These are phyloP conservation scores for Ilex asprella DNA, from an alignment of 257 asterid genomes.

Conservation along the genomic window DNA sequence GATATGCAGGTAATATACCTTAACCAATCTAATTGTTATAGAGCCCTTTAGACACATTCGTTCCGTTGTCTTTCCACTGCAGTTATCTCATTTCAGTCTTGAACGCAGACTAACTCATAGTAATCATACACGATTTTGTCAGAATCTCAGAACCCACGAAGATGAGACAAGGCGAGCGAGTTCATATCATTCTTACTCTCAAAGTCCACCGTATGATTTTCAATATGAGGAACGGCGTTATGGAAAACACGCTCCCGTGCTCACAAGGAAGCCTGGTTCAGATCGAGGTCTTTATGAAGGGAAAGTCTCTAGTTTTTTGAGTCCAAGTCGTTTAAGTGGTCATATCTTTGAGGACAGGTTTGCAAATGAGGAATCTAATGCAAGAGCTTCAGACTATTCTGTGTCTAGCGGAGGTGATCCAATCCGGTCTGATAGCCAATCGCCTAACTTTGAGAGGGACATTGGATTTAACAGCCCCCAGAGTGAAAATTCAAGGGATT, in stretches of 20 bases:
- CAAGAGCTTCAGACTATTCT: conserved; percentile 57
- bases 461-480: conserved; percentile 42
- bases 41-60: conserved; percentile 5
- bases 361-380: conserved; percentile 48
- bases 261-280: conserved; percentile 83
- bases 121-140: conserved; percentile 24
- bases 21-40: conserved; percentile 12
- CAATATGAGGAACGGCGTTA: conserved; percentile 90
- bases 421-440: conserved; percentile 38
- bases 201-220: conserved; percentile 97
- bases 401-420: conserved; percentile 60
- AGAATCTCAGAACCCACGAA: conserved; percentile 62
- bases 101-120: conserved; percentile 19
- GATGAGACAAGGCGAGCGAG: conserved; percentile 87
- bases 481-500: conserved; percentile 54
- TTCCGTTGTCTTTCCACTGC: conserved; percentile 8
- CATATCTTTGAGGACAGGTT: conserved; percentile 44
- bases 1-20: conserved; percentile 62
- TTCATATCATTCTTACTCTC: conserved; percentile 94
- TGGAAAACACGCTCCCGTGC: conserved; percentile 64
- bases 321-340: conserved; percentile 61
- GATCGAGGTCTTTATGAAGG: conserved; percentile 82
- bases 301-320: conserved; percentile 67
- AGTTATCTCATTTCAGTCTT: conserved; percentile 10
- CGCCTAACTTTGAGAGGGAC: conserved; percentile 51